Conservation (phyloP, 148 eudicot genomes). For the Silene uniflora region DNA sequence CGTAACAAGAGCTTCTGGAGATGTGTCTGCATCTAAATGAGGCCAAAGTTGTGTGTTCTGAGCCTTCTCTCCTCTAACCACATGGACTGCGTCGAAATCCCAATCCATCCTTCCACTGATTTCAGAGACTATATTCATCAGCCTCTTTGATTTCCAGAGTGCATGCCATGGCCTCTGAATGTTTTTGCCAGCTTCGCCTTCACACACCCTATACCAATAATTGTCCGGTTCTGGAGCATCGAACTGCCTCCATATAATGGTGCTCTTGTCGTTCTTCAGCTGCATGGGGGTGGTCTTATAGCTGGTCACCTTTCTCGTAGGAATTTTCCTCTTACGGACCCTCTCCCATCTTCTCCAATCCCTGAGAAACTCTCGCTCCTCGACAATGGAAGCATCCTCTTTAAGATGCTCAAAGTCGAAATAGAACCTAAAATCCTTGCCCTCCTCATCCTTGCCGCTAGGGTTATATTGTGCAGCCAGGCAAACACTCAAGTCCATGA, state of each 20-base stretch:
- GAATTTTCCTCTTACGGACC: constrained; percentile 59
- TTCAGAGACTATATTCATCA: constrained; percentile 90
- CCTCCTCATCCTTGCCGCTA: constrained; percentile 75
- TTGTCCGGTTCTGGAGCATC: constrained; percentile 90
- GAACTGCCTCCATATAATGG: constrained; percentile 90
- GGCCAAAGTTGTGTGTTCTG: constrained; percentile 83
- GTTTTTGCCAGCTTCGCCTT: constrained; percentile 67
- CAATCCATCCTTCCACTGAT: constrained; percentile 94
- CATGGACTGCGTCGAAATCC: constrained; percentile 94
- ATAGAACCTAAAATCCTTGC: constrained; percentile 85
- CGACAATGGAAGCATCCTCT: constrained; percentile 73
- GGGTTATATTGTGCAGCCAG: constrained; percentile 55
- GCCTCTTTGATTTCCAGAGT: constrained; percentile 94
- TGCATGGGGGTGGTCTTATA: constrained; percentile 76
- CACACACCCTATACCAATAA: constrained; percentile 94
- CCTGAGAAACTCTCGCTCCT: constrained; percentile 65
- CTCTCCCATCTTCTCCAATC: constrained; percentile 83
- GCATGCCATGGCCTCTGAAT: constrained; percentile 90
- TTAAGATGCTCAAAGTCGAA: constrained; percentile 93
- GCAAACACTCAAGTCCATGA: constrained; percentile 85
- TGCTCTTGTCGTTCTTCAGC: constrained; percentile 67
- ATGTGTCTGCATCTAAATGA: constrained; percentile 75
- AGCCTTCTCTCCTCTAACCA: constrained; percentile 88
- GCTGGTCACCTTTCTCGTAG: constrained; percentile 57
- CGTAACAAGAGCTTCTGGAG: constrained; percentile 65